Evolutionary conservation across 768 basidiomycete species (phyloP), one percentile per base, ranked within the genome.

Genomic region (Leucocoprinus leucothites): DNA sequence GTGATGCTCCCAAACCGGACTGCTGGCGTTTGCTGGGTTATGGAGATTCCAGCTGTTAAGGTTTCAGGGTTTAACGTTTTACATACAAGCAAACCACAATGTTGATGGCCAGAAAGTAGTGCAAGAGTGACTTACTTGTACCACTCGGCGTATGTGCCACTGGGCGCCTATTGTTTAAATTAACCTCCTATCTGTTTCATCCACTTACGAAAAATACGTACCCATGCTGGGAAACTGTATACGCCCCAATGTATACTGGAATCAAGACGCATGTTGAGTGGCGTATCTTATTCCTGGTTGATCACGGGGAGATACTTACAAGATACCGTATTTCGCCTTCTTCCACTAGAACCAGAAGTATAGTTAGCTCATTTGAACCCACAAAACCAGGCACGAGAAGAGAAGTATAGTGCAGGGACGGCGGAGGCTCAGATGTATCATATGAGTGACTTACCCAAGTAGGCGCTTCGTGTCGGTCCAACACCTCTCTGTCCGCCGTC

Each of bases 251-350:
- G 79, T 44, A 82, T 69, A 62, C 76, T 80, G 56, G 48, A 58
- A 45, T 7, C 49, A n/a, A 65, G 53, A 48, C 8, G 9, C 21
- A 34, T 34, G 9, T 36, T 19, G 14, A 18, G 28, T 45, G 11
- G 31, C 11, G 31, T 31, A 5, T 31, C 31, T 31, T 5, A 31
- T 31, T 31, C 31, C n/a, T 5, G 31, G 11, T 31, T 31, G 31
- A 5, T 31, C 31, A 53, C 18, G 34, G 51, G 24, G 51, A 22
- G 36, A 3, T 19, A 26, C 78, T 63, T 58, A 82, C 81, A 81
- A 82, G 16, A 82, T 82, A 9, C 82, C 82, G 59, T 71, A 82
- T 63, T 82, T 84, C 13, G 76, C 79, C 34, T 73, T 67, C 54
- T 68, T 75, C 74, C 75, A 84, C 80, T 81, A 22, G 3, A 36